Percentiles rank a stretch among this genome's conserved stretches.
Conservation (phyloP, 1,284 basidiomycete genomes). For the Thecaphora thlaspeos region DNA sequence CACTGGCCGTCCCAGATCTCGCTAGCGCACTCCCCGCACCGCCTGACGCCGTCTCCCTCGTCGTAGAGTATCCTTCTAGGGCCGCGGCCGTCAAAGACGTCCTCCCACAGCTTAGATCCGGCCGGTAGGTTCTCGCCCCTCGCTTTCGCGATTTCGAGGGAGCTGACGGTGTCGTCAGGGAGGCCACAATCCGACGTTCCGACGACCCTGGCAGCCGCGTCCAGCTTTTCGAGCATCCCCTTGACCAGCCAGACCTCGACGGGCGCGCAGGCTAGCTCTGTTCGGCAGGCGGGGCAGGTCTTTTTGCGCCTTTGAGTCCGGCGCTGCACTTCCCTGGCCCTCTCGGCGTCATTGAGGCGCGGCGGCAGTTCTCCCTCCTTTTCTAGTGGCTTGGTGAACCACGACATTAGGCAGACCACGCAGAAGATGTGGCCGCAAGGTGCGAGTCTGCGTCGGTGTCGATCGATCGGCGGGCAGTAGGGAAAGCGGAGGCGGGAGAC, state of each 20-base stretch:
- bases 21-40: conserved; percentile 45
- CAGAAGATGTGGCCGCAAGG: conserved; percentile 55
- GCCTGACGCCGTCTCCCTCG: conserved; percentile 41
- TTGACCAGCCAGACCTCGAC: conserved; percentile 48
- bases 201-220: conserved; percentile 16
- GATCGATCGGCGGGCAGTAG: no score
- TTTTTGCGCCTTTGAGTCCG: conserved; percentile 44
- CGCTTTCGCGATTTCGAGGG: conserved; percentile 16
- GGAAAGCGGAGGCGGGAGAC: neutral
- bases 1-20: conserved; percentile 50
- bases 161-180: conserved; percentile 5
- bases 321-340: conserved; percentile 6
- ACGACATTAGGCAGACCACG: conserved; percentile 46
- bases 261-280: conserved; percentile 40
- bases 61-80: conserved; percentile 43
- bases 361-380: conserved; percentile 18
- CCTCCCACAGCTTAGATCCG: conserved; percentile 34
- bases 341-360: conserved; percentile 8
- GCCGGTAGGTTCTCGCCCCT: conserved; percentile 32
- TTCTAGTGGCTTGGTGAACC: conserved; percentile 44
- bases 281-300: conserved; percentile 51
- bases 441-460: conserved; percentile 22
- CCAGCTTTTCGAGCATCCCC: conserved; percentile 41
- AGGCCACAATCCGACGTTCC: conserved; percentile 1
- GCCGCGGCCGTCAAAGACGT: conserved; percentile 30